A percentile compares a stretch with the other conserved stretches of the same genome.
Conservation (phyloP, 2,329 filamentous ascomycete species). For the Akanthomyces lecanii region DNA sequence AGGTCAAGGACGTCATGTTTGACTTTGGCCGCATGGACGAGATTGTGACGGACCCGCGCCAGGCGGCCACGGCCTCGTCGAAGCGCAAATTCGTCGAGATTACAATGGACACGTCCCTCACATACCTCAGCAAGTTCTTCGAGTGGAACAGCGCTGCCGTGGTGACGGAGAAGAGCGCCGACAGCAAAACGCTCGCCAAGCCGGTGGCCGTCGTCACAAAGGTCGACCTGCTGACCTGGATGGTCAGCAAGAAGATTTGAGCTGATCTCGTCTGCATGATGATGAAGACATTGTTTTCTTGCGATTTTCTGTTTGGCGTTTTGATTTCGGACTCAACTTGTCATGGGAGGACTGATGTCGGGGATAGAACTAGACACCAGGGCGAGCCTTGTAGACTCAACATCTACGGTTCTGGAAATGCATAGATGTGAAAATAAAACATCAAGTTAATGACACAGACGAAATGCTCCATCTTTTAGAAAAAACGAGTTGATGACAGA, state of each 20-base stretch:
- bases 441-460: neutral
- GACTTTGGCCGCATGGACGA: slow-evolving; percentile 85
- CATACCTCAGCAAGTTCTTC: slow-evolving; percentile 83
- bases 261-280: neutral
- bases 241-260: slow-evolving; percentile 62
- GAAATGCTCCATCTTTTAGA: too few relatives aligned
- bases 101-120: slow-evolving; percentile 81
- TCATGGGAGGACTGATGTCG: slow-evolving; percentile 13
- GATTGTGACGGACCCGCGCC: slow-evolving; percentile 81
- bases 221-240: slow-evolving; percentile 89
- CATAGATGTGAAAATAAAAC: slow-evolving; percentile 15
- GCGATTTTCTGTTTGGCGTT: slow-evolving; percentile 27
- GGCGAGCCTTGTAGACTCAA: slow-evolving; percentile 36
- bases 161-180: slow-evolving; percentile 70
- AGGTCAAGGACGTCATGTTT: slow-evolving; percentile 91
- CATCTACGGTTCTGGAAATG: slow-evolving; percentile 30
- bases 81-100: slow-evolving; percentile 86
- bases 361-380: slow-evolving; percentile 16
- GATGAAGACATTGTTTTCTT: neutral
- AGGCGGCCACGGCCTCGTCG: slow-evolving; percentile 43
- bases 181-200: slow-evolving; percentile 58
- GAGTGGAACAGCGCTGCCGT: slow-evolving; percentile 98
- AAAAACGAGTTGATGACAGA: too few relatives aligned
- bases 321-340: slow-evolving; percentile 16
- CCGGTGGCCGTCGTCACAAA: slow-evolving; percentile 92